Evolutionary conservation across 805 yeast genomes (phyloP), one percentile per base, ranked within the genome.

Genomic region (Kregervanrija delftensis): DNA sequence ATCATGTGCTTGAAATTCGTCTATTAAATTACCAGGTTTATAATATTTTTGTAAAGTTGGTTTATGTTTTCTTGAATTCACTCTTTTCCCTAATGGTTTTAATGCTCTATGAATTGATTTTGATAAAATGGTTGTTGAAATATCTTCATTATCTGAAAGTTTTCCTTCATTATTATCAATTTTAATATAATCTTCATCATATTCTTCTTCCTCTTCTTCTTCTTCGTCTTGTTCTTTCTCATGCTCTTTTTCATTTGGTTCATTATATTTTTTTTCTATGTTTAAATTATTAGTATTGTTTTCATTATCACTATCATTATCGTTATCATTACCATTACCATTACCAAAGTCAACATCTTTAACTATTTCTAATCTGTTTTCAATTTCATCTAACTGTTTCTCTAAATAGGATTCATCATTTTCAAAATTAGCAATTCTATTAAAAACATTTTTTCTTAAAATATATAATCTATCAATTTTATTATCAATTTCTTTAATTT

Each of bases 401-500:
- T 79, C 85, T 39, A 79, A 53, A 42, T 64, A 68, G n/a, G 73
- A 60, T 57, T 82, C 85, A 53, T 78, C 74, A 16, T 41, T 44
- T 6, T 37, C 52, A 34, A 63, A 67, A 34, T 70, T 63, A 40
- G 69, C 74, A 36, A 84, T 75, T 51, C 76, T 66, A 47, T 79
- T 76, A 54, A 82, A 79, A 30, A 80, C 75, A 11, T 71, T 53
- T 44, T 72, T 69, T 40, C 90, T 67, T 65, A 72, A 66, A 14
- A 62, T 50, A 45, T 77, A 74, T 37, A 83, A 56, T 51, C 69
- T 71, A 37, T 71, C 68, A 35, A 84, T 73, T 51, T 79, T 73
- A 33, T 56, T 57, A 57, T 84, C 91, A 33, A 84, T 67, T 44
- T 81, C 90, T 41, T 68, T 63, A 31, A 84, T 78, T 55, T 84